Evolutionary conservation across 768 basidiomycete genomes (phyloP).

Genomic region (Gyrodon lividus): DNA sequence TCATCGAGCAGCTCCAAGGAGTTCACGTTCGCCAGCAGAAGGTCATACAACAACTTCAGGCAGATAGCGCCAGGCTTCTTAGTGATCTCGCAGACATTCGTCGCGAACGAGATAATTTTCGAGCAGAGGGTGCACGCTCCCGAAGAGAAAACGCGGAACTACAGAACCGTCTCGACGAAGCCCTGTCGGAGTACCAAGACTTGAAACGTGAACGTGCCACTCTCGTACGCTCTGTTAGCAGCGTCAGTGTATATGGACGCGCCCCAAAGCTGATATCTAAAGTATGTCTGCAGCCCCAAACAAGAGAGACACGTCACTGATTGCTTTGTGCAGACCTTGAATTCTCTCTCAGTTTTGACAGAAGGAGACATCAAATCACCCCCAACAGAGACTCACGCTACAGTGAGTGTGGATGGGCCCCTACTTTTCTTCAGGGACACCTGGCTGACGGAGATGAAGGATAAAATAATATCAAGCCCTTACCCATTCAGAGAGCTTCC

Average conservation of each 20-base stretch:
- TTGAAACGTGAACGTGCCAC: constrained; percentile 22
- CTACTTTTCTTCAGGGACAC: neutral
- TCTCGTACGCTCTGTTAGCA: constrained; percentile 11
- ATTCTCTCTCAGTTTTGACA: constrained; percentile 1
- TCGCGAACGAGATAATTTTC: constrained; percentile 26
- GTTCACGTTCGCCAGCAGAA: constrained; percentile 24
- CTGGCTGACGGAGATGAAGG: constrained; percentile 11
- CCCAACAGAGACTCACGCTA: neutral
- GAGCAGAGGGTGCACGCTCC: constrained; percentile 17
- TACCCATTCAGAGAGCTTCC: constrained; percentile 13
- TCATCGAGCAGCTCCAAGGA: constrained; percentile 27
- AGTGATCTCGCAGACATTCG: constrained; percentile 26
- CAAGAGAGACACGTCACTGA: neutral
- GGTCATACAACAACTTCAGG: constrained; percentile 27
- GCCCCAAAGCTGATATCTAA: constrained; percentile 3
- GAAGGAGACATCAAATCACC: constrained; percentile 3
- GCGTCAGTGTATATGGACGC: neutral
- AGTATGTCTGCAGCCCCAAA: constrained; percentile 1
- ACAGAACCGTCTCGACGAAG: constrained; percentile 20
- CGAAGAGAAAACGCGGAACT: constrained; percentile 24
- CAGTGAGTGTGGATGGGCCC: neutral
- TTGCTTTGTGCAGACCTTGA: constrained; percentile 2
- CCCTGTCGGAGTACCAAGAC: constrained; percentile 17
- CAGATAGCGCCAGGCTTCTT: constrained; percentile 22
- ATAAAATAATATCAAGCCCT: constrained; percentile 1